Evolutionary conservation across 1,284 basidiomycete species (phyloP), one percentile per base, ranked within the genome.

Genomic region (Puccinia novopanici): DNA sequence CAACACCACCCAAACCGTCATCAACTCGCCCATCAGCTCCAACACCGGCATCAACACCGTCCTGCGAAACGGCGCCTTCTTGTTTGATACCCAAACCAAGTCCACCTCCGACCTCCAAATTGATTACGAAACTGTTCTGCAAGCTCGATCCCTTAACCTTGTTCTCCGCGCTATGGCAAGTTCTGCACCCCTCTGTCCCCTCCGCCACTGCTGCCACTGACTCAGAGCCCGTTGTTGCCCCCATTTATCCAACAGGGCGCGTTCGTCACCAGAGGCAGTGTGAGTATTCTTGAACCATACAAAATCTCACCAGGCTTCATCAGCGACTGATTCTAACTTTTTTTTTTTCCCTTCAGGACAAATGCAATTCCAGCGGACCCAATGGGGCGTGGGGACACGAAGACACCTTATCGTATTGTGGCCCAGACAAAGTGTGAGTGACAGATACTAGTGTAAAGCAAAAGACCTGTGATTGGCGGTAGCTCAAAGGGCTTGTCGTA

Each of bases 391-490:
- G 76, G 57, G 67, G 54, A 50, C 67, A 30, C 3, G 67, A 71
- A 19, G 67, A 50, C 2, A 48, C 27, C 10, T 19, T 79, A 17
- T 79, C 76, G 15, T 79, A 45, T 55, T 79, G 76, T 52, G 63
- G 48, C 13, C 40, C 76, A 0, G 76, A 79, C 67, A 79, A 79
- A 61, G 37, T 79, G 76, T 79, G 45, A 79, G 67, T 48, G n/a
- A 52, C n/a, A n/a, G n/a, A n/a, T n/a, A n/a, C n/a, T n/a, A n/a
- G n/a, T n/a, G n/a, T n/a, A n/a, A n/a, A n/a, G n/a, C n/a, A n/a
- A n/a, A n/a, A n/a, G n/a, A n/a, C n/a, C n/a, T n/a, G n/a, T n/a
- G n/a, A n/a, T n/a, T n/a, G n/a, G n/a, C n/a, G n/a, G n/a, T n/a
- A n/a, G n/a, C n/a, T n/a, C n/a, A n/a, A n/a, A n/a, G n/a, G n/a